Evolutionary conservation across 176 grass and related monocot genomes (phyloP).

Genomic region (Eragrostis nindensis): DNA sequence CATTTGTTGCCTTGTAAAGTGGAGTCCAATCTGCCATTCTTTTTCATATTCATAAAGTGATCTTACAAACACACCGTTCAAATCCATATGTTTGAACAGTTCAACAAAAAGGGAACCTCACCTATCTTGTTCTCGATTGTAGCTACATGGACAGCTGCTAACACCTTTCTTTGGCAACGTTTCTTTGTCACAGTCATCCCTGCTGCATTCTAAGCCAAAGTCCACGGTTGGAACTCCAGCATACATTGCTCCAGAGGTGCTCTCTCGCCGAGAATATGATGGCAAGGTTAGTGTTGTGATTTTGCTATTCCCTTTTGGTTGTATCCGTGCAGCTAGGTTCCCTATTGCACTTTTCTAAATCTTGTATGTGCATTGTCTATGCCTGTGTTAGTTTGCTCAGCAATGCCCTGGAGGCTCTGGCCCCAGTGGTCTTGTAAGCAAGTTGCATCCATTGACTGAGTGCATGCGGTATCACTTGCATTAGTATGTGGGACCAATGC

Average conservation of each 20-base stretch:
- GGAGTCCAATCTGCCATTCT: background rate
- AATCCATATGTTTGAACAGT: background rate
- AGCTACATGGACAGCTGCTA: background rate
- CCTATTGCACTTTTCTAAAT: background rate
- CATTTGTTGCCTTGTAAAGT: slow-evolving; percentile 7
- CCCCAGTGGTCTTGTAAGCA: background rate
- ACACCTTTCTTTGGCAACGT: slow-evolving; percentile 34
- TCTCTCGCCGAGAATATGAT: slow-evolving; percentile 72
- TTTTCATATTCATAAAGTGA: background rate
- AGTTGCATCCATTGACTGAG: slow-evolving; percentile 28
- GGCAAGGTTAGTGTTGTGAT: slow-evolving; percentile 70
- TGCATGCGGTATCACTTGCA: slow-evolving; percentile 15
- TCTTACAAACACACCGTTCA: background rate
- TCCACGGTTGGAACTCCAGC: slow-evolving; percentile 81
- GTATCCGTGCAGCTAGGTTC: background rate
- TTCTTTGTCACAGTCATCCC: slow-evolving; percentile 54
- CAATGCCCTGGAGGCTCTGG: background rate
- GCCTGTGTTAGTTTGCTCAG: slow-evolving; percentile 18
- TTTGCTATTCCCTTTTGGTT: background rate
- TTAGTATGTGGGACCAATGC: slow-evolving; percentile 4
- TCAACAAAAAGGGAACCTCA: background rate
- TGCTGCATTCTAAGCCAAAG: slow-evolving; percentile 79
- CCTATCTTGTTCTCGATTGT: background rate
- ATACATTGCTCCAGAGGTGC: slow-evolving; percentile 83
- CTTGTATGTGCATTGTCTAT: slow-evolving; percentile 18